phyloP scores from a whole-genome alignment of 2,329 filamentous ascomycete genomes.

The Pyrenochaeta sp. region DNA sequence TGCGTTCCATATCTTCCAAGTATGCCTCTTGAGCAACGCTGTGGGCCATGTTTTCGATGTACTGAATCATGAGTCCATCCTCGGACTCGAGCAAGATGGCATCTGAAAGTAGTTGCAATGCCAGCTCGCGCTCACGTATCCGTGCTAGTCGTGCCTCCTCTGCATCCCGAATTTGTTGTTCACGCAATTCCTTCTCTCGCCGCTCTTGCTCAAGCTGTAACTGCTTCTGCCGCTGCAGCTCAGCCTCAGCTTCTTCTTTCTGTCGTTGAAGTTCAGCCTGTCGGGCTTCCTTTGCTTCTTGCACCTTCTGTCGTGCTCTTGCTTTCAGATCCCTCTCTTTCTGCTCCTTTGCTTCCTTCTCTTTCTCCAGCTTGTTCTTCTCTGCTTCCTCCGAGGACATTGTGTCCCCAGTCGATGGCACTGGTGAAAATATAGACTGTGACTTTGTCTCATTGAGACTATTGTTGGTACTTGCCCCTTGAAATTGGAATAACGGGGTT shows the following conservation, averaged over 20 bases:
- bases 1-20: constrained; percentile 44
- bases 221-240: constrained; percentile 11
- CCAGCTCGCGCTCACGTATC: constrained; percentile 21
- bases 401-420: constrained; percentile 15
- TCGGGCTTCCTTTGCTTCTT: too few relatives aligned
- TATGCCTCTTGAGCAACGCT: constrained; percentile 45
- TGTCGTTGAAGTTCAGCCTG: too few relatives aligned
- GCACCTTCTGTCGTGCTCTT: too few relatives aligned
- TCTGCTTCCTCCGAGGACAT: constrained; percentile 18
- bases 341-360: constrained; percentile 19
- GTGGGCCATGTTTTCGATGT: constrained; percentile 49
- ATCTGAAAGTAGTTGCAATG: constrained; percentile 44
- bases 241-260: constrained; percentile 13
- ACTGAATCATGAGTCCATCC: constrained; percentile 56
- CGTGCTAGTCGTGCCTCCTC: constrained; percentile 25
- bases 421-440: constrained; percentile 22
- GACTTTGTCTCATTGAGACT: not conserved
- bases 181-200: constrained; percentile 18
- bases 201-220: too few relatives aligned
- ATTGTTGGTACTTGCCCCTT: too few relatives aligned
- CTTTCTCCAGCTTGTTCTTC: constrained; percentile 20
- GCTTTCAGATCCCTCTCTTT: too few relatives aligned
- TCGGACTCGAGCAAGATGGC: constrained; percentile 47
- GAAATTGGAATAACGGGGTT: too few relatives aligned
- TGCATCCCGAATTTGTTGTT: constrained; percentile 26